Evolutionary conservation across 2,329 filamentous ascomycete species (phyloP), one percentile per base, ranked within the genome.

Genomic region (Leptographium flavum): DNA sequence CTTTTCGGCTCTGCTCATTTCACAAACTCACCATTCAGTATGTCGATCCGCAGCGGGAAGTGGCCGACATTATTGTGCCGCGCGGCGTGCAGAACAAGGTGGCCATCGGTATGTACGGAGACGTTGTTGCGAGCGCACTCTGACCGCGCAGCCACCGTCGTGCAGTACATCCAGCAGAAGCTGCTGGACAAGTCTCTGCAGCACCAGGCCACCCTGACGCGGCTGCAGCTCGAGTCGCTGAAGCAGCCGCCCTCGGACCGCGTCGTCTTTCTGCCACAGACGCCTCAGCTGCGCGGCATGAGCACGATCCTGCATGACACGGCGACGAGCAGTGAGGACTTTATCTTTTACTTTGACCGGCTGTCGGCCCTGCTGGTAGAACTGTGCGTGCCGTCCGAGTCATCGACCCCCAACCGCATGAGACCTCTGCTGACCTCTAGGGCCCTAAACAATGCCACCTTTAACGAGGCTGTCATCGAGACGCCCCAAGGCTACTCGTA

Each of bases 341-440:
- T 95, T 59, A 86, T 94, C 50, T 96, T 96, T 63, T 96, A 96
- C 63, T 95, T 96, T 61, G 87, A 98, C 62, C 77, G 92, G 32
- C 69, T 96, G 32, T 79, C 85, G 2, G 78, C 83, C n/a, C 69
- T 95, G 43, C 70, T 96, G 23, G 76, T 96, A 39, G 90, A 96
- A 61, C 68, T 79, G 75, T 81, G 62, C 49, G 48, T 43, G 6
- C 11, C 10, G 22, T 11, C 8, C 7, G 15, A 4, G 19, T 17
- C 5, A 8, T 8, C 27, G 3, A 28, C 5, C 27, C 27, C 17
- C 22, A 30, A 42, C 32, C 27, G 9, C 27, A 5, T n/a, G 35
- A 35, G 11, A 21, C 14, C 42, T 15, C 4, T 25, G 10, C 32
- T 41, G 15, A 42, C 33, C 5, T n/a, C 22, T 46, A 86, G 83